Conservation (phyloP, 2,329 filamentous ascomycete species). For the Trichoderma guizhouense region DNA sequence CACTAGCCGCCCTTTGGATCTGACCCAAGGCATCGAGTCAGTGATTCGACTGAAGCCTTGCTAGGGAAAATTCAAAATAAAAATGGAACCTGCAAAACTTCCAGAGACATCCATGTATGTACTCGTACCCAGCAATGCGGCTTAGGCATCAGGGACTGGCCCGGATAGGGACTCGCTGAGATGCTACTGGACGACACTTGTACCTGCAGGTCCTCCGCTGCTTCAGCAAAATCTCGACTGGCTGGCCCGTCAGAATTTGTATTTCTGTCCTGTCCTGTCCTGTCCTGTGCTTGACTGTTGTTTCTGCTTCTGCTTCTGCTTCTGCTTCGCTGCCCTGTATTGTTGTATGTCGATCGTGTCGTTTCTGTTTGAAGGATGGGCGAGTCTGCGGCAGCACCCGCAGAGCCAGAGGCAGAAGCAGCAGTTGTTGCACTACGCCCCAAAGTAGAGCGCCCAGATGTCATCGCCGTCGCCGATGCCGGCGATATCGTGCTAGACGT, state of each 20-base stretch:
- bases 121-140: background rate
- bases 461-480: constrained; percentile 50
- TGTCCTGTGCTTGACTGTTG: background rate
- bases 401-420: constrained; percentile 14
- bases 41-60: background rate
- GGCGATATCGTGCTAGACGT: constrained; percentile 67
- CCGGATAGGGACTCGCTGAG: background rate
- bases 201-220: background rate
- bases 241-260: background rate
- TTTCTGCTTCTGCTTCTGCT: background rate
- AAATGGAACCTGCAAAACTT: background rate
- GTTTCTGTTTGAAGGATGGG: constrained; percentile 13
- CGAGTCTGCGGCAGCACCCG: constrained; percentile 20
- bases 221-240: background rate
- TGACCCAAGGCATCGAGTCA: background rate
- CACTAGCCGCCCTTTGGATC: constrained; percentile 3
- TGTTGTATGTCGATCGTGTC: constrained; percentile 16
- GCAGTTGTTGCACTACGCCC: constrained; percentile 23
- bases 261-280: background rate
- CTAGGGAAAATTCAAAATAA: background rate
- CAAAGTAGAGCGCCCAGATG: constrained; percentile 29
- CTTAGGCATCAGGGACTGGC: constrained; percentile 11
- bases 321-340: background rate
- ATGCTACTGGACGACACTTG: background rate
- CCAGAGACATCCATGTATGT: background rate